Conservation (phyloP, 2,329 filamentous ascomycete genomes). For the Helotiales sp. region DNA sequence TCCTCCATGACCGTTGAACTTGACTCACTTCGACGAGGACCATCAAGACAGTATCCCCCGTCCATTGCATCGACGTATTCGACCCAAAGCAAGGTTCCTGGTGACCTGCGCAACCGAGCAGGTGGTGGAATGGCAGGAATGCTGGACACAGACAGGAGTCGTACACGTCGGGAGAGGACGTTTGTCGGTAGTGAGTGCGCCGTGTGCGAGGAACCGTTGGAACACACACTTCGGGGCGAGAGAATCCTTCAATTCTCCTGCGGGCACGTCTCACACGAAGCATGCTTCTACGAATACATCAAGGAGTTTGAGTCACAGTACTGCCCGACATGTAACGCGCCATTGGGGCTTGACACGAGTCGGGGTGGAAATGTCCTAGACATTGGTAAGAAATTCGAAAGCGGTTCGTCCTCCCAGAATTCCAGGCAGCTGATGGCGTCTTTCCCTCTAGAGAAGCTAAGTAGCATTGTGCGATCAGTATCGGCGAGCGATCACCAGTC, state of each 20-base stretch:
- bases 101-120: slow-evolving; percentile 29
- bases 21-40: slow-evolving; percentile 11
- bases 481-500: slow-evolving; percentile 62
- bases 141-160: slow-evolving; percentile 74
- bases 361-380: slow-evolving; percentile 90
- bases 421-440: slow-evolving; percentile 24
- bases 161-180: slow-evolving; percentile 83
- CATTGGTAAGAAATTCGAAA: slow-evolving; percentile 61
- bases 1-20: slow-evolving; percentile 8
- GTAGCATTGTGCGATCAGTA: slow-evolving; percentile 84
- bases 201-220: slow-evolving; percentile 93
- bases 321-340: slow-evolving; percentile 91
- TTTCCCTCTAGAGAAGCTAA: slow-evolving; percentile 76
- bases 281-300: slow-evolving; percentile 98
- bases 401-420: slow-evolving; percentile 35
- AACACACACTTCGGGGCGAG: slow-evolving; percentile 92
- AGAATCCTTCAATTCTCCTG: slow-evolving; percentile 95
- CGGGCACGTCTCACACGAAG: slow-evolving; percentile 95
- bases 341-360: slow-evolving; percentile 86
- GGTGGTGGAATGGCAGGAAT: slow-evolving; percentile 56
- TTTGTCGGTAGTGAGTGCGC: slow-evolving; percentile 95
- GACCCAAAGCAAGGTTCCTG: slow-evolving; percentile 19
- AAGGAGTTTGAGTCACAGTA: slow-evolving; percentile 91
- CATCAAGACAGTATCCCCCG: slow-evolving; percentile 9
- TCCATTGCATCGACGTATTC: slow-evolving; percentile 15